Conservation (phyloP, 2,329 filamentous ascomycete genomes). For the Epichloe bromicola region DNA sequence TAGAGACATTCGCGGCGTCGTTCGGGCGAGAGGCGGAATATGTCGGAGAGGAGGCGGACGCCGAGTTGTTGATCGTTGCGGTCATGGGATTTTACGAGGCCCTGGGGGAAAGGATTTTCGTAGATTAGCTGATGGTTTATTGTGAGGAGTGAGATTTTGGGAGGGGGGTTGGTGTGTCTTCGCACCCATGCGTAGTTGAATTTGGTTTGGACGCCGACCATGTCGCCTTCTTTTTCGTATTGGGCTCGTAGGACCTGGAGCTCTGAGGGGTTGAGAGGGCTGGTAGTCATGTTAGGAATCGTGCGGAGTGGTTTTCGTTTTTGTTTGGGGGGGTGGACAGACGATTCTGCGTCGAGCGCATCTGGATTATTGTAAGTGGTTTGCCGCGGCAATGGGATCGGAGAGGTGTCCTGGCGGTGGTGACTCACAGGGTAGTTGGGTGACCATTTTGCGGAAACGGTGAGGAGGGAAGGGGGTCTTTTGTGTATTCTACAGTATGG, state of each 20-base stretch:
- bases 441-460: constrained; percentile 25
- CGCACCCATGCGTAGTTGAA: constrained; percentile 98
- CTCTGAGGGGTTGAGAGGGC: constrained; percentile 81
- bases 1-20: constrained; percentile 95
- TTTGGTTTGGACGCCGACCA: constrained; percentile 94
- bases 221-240: constrained; percentile 95
- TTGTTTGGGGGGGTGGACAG: constrained; percentile 15
- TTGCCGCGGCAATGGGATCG: background rate
- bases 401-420: background rate
- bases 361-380: constrained; percentile 38
- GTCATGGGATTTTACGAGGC: constrained; percentile 81
- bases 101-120: constrained; percentile 34
- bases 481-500: background rate
- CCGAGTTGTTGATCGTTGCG: constrained; percentile 87
- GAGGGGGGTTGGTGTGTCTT: background rate
- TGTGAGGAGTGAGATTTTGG: background rate
- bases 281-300: constrained; percentile 20
- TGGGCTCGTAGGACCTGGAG: constrained; percentile 85
- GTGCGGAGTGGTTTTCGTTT: background rate
- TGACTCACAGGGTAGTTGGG: constrained; percentile 35
- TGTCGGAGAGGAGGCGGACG: constrained; percentile 85
- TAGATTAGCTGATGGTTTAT: background rate
- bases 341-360: constrained; percentile 96
- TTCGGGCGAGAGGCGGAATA: constrained; percentile 87
- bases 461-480: background rate